Evolutionary conservation across 2,329 filamentous ascomycete species (phyloP), one percentile per base, ranked within the genome.

Genomic region (Verticillium tricorpus): DNA sequence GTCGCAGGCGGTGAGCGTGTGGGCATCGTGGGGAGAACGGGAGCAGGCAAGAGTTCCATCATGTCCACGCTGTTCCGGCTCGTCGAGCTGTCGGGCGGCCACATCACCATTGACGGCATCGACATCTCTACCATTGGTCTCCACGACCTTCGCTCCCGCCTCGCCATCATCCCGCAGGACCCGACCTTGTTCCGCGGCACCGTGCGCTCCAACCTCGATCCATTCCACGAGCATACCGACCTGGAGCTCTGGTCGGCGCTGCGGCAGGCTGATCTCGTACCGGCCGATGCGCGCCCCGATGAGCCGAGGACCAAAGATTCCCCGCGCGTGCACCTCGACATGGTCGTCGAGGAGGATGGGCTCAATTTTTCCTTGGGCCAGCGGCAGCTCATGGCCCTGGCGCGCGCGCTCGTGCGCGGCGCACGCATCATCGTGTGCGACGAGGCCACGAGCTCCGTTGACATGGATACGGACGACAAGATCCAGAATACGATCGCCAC

Each of bases 401-500:
- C 93, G 0, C 88, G 95, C 1, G 95, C 95, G 0, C 85, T 99
- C 2, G 94, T 98, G 5, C 88, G 94, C 40, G 87, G 89, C 54
- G 90, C 89, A 0, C 92, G 90, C 68, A 97, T 98, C 76, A 97
- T 98, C 69, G 89, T 99, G 58, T 97, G 94, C 75, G 95, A 99
- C 78, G 95, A 99, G 76, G 95, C 95, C 1, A 99, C 95, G 0
- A 92, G 89, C 1, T 91, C 87, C 0, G 93, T 98, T 8, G 94
- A 98, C 74, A 95, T 97, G 81, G 94, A 97, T 72, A 98, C 94
- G 3, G 95, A 99, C 72, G 89, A 92, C 76, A 96, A 95, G 83
- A 97, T 98, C 72, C 94, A 98, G 76, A 80, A 82, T 61, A 96
- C 93, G 3, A 97, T 98, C 75, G 89, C 91, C 0, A 83, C 85